Percentiles rank a stretch among this genome's conserved stretches.
These are phyloP conservation scores for Bothriochloa decipiens DNA, from an alignment of 176 grass and related monocot species.

Conservation along the genomic window DNA sequence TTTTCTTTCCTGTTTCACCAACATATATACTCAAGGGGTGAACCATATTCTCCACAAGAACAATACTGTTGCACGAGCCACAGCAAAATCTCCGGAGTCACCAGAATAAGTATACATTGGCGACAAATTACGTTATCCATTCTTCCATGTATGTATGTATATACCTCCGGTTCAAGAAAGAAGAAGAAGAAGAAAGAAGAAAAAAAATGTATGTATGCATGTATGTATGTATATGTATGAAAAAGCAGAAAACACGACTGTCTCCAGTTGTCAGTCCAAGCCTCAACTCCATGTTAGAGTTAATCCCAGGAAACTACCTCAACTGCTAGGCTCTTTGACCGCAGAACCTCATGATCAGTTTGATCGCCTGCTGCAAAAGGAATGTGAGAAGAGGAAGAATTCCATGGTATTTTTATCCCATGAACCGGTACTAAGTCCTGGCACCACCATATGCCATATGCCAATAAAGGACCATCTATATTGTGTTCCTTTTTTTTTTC, in stretches of 20 bases:
- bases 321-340: background rate
- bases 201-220: too few relatives aligned
- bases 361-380: background rate
- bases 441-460: background rate
- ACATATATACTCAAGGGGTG: background rate
- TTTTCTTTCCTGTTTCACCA: background rate
- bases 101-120: background rate
- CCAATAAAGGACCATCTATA: background rate
- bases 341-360: background rate
- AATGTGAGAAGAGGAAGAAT: conserved; percentile 34
- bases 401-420: background rate
- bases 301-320: background rate
- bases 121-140: background rate
- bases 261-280: background rate
- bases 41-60: background rate
- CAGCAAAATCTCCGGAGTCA: background rate
- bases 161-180: too few relatives aligned
- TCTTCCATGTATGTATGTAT: too few relatives aligned
- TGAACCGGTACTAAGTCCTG: background rate
- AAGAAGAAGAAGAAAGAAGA: too few relatives aligned
- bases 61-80: background rate
- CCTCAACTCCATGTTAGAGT: background rate
- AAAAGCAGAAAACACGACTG: background rate
- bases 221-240: too few relatives aligned
- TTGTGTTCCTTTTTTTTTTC: conserved; percentile 1